Evolutionary conservation across 169 alveolate genomes (phyloP), one percentile per base, ranked within the genome.

Genomic region (Besnoitia besnoiti): DNA sequence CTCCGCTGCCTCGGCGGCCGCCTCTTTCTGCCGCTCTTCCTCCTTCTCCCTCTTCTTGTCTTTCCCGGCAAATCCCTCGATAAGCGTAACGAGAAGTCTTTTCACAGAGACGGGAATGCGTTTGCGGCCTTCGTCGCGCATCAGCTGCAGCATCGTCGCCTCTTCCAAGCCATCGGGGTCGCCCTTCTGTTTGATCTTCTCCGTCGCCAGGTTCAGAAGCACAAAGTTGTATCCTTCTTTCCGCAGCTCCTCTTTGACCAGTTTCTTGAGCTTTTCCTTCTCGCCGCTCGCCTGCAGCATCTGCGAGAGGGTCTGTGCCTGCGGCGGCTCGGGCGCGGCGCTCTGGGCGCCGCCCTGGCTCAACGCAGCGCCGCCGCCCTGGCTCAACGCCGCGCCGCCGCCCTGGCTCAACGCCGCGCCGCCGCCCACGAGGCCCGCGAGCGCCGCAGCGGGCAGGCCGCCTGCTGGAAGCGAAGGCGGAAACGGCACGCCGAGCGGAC

Each of bases 1-100:
- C 8, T 0, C 87, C 3, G 87, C 87, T 37, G 40, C 87, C 44
- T 35, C 85, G 8, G 87, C 87, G 4, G 80, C 80, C 19, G 87
- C 87, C 59, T 37, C 87, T 27, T 77, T 77, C 87, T 77, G 35
- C 61, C 87, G n/a, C 30, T 77, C 87, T 39, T 77, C 87, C n/a
- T 77, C 87, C 47, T 77, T 77, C 87, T 77, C 87, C 87, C 40
- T 77, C 87, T 77, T 37, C 59, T 77, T 77, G 59, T 77, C 87
- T 35, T 42, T 77, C 40, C 87, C 87, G 37, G 87, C 87, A n/a
- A 77, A 27, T 5, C 87, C 59, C 33, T 77, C 87, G 40, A 77
- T 42, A 16, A 77, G 59, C 5, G 87, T 77, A 39, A 77, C 59
- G 0, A 77, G 87, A 16, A 42, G 40, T 35, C 40, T 77, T 39